These are phyloP conservation scores for Moelleriella libera DNA, from an alignment of 2,329 filamentous ascomycete species.

Conservation along the genomic window DNA sequence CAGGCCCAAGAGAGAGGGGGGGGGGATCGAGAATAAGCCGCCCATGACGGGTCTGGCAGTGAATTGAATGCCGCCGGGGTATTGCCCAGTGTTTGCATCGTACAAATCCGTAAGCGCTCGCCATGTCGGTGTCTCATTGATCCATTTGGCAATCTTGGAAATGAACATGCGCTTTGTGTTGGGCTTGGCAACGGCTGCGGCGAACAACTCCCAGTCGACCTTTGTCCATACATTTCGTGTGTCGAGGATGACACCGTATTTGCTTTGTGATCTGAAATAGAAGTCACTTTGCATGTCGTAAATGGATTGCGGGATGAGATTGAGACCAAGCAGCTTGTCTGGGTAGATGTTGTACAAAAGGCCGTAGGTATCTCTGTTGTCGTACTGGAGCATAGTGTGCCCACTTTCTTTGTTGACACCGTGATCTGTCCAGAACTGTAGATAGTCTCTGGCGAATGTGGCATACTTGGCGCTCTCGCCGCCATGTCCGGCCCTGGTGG, in stretches of 20 bases:
- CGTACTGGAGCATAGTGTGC: slow-evolving; percentile 68
- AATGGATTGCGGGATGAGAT: slow-evolving; percentile 58
- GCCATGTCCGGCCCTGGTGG: slow-evolving; percentile 43
- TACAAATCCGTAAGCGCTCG: slow-evolving; percentile 66
- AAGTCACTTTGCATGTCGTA: slow-evolving; percentile 68
- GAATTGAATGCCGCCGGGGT: slow-evolving; percentile 47
- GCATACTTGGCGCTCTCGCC: slow-evolving; percentile 45
- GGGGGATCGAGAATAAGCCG: slow-evolving; percentile 63
- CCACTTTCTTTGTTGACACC: slow-evolving; percentile 55
- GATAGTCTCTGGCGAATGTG: slow-evolving; percentile 51
- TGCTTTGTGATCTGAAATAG: slow-evolving; percentile 57
- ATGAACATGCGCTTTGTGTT: slow-evolving; percentile 52
- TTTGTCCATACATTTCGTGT: slow-evolving; percentile 72
- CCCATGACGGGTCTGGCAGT: slow-evolving; percentile 68
- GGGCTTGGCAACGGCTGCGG: slow-evolving; percentile 56
- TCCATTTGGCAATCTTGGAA: slow-evolving; percentile 54
- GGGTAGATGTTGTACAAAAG: slow-evolving; percentile 70
- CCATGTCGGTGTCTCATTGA: slow-evolving; percentile 59
- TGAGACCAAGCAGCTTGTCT: slow-evolving; percentile 63
- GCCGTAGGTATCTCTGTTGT: slow-evolving; percentile 39
- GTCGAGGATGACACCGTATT: slow-evolving; percentile 74
- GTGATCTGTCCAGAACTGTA: slow-evolving; percentile 56
- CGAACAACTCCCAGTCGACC: slow-evolving; percentile 77
- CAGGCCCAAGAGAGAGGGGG: too few relatives aligned
- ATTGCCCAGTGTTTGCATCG: slow-evolving; percentile 56